Percentiles rank a stretch among this genome's conserved stretches.
phyloP scores from a whole-genome alignment of 2,329 filamentous ascomycete genomes.

The Epichloe gansuensis region DNA sequence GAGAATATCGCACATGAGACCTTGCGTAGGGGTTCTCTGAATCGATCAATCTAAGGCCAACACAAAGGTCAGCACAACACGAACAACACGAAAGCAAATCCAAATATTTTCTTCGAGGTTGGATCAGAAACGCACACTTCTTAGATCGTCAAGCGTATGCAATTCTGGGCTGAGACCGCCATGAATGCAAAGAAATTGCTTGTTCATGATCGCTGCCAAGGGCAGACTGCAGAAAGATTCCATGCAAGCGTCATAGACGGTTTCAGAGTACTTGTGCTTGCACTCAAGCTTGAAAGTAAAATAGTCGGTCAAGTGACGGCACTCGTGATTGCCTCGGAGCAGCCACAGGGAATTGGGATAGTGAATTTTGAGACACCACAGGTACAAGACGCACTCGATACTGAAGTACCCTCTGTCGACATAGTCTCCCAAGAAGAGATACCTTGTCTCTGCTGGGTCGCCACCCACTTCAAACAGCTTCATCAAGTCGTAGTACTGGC shows the following conservation, averaged over 20 bases:
- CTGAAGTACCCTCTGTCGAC: conserved; percentile 98
- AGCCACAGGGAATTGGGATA: conserved; percentile 97
- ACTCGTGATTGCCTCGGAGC: conserved; percentile 95
- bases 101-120: neutral
- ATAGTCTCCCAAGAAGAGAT: conserved; percentile 95
- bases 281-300: conserved; percentile 99
- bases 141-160: conserved; percentile 88
- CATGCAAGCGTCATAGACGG: conserved; percentile 94
- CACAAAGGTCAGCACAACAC: neutral
- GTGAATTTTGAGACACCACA: conserved; percentile 98
- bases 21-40: conserved; percentile 96
- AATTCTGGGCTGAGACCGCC: conserved; percentile 91
- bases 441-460: conserved; percentile 89
- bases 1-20: conserved; percentile 97
- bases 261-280: conserved; percentile 98
- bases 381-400: conserved; percentile 96
- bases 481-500: conserved; percentile 99
- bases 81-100: no score
- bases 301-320: conserved; percentile 96
- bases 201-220: conserved; percentile 97
- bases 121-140: conserved; percentile 49
- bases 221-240: conserved; percentile 94
- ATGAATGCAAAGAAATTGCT: conserved; percentile 98
- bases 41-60: conserved; percentile 69
- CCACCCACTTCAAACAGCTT: conserved; percentile 98